These are phyloP conservation scores for Papiliotrema laurentii DNA, from an alignment of 1,284 basidiomycete genomes.

Conservation along the genomic window DNA sequence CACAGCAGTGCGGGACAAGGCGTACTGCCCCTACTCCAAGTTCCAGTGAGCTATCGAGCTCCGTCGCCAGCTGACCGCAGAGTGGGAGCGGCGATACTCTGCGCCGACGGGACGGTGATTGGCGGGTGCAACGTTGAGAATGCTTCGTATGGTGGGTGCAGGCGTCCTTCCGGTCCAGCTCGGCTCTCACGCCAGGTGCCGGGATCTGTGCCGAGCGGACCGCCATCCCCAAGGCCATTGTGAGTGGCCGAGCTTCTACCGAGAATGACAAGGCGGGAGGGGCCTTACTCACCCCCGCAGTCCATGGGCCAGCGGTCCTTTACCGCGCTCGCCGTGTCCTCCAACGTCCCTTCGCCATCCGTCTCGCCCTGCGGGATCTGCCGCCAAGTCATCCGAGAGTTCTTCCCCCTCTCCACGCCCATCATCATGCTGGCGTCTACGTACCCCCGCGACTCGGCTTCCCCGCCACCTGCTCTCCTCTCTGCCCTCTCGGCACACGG, in stretches of 20 bases:
- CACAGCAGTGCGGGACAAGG: constrained; percentile 55
- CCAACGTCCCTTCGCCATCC: constrained; percentile 50
- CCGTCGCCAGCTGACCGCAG: constrained; percentile 13
- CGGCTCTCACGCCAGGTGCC: constrained; percentile 32
- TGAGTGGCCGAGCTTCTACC: constrained; percentile 48
- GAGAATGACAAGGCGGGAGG: background rate
- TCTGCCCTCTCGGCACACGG: background rate
- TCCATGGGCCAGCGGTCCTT: constrained; percentile 68
- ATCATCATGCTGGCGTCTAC: constrained; percentile 70
- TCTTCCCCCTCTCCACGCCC: constrained; percentile 67
- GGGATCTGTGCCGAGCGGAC: constrained; percentile 83
- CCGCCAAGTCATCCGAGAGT: constrained; percentile 85
- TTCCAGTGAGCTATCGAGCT: constrained; percentile 55
- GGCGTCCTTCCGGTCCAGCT: background rate
- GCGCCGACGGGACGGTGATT: constrained; percentile 64
- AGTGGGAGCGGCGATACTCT: constrained; percentile 77
- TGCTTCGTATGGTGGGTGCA: constrained; percentile 70
- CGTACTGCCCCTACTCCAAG: constrained; percentile 74
- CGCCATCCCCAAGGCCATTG: constrained; percentile 78
- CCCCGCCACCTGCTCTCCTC: constrained; percentile 17
- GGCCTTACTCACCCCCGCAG: constrained; percentile 48
- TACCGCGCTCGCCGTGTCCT: constrained; percentile 66
- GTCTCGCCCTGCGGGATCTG: constrained; percentile 87
- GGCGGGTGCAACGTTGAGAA: constrained; percentile 87
- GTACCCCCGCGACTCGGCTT: constrained; percentile 52